phyloP scores from a whole-genome alignment of 208 protist species.

The Trypanosoma brucei region DNA sequence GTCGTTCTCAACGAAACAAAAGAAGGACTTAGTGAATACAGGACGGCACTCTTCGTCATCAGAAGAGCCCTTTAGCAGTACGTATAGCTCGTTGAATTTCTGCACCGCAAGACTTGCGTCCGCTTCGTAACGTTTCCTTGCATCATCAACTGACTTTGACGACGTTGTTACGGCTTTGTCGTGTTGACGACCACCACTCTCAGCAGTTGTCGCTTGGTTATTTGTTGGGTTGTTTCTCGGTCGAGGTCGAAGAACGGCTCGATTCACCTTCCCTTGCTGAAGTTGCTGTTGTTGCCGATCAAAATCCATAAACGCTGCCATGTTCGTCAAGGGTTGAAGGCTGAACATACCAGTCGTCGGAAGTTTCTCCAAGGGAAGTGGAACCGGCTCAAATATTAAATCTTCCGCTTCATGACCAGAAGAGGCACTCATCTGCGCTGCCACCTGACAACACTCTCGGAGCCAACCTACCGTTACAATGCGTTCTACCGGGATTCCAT shows the following conservation, averaged over 20 bases:
- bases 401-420: neutral
- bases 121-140: constrained; percentile 11
- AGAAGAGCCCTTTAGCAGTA: neutral
- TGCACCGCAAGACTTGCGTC: constrained; percentile 13
- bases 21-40: constrained; percentile 9
- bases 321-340: neutral
- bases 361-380: constrained; percentile 12
- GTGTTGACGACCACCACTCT: neutral
- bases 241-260: neutral
- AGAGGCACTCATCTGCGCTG: constrained; percentile 6
- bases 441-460: constrained; percentile 11
- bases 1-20: constrained; percentile 73
- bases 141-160: neutral
- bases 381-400: neutral
- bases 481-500: constrained; percentile 16
- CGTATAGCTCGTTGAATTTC: constrained; percentile 13
- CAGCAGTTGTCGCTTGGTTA: neutral
- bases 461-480: constrained; percentile 25
- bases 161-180: neutral
- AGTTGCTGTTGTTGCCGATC: neutral
- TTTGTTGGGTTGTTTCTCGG: neutral
- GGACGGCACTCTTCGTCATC: neutral
- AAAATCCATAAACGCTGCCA: constrained; percentile 1
- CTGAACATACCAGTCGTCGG: constrained; percentile 11
- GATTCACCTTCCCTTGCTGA: neutral